Evolutionary conservation across 139 green algal genomes (phyloP).

Genomic region (Trebouxia sp.): DNA sequence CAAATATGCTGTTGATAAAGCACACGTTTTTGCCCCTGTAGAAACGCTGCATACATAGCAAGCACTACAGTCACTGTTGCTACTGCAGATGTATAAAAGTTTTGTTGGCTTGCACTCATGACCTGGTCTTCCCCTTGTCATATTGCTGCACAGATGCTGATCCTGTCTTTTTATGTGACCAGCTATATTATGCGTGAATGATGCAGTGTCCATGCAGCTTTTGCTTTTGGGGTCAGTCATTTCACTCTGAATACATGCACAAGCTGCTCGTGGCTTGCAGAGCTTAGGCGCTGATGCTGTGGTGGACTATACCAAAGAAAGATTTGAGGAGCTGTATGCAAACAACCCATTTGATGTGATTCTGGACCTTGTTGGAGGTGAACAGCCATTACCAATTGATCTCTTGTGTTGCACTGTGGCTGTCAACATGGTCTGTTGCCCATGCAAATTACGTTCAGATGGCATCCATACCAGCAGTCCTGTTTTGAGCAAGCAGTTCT

Average conservation of each 20-base stretch:
- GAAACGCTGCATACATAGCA: no score
- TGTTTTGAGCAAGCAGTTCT: no score
- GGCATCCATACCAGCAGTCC: no score
- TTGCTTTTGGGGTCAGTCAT: neutral
- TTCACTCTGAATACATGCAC: neutral
- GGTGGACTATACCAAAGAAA: neutral
- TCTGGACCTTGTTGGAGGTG: neutral
- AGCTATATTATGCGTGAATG: neutral
- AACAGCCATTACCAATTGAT: neutral
- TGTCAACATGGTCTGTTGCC: no score
- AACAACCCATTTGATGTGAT: constrained; percentile 9
- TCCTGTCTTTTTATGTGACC: neutral
- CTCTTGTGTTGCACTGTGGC: no score
- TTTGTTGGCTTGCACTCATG: neutral
- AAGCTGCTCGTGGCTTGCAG: neutral
- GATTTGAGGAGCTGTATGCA: neutral
- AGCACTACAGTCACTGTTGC: no score
- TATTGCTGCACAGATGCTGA: neutral
- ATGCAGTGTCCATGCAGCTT: neutral
- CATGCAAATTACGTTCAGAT: no score
- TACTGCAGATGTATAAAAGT: neutral
- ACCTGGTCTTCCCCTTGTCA: neutral
- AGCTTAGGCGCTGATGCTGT: neutral
- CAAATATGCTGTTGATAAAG: no score
- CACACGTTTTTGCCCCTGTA: no score